phyloP scores from a whole-genome alignment of 2,329 filamentous ascomycete genomes.

The Penicillium psychrosexuale region DNA sequence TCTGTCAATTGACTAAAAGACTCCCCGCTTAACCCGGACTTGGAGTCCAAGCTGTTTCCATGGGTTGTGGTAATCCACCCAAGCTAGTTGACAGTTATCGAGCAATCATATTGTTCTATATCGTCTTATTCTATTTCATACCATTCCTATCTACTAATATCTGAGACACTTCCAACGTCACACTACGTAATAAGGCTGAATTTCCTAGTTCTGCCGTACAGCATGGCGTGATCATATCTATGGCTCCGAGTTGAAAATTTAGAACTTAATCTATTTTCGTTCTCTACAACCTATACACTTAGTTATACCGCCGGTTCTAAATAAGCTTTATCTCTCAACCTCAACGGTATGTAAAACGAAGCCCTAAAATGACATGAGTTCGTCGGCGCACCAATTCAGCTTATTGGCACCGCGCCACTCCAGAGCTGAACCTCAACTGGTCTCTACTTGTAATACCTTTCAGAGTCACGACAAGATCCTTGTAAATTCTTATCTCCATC shows the following conservation, averaged over 20 bases:
- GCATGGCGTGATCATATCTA: not conserved
- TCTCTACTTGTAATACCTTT: no score
- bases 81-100: not conserved
- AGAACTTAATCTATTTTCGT: not conserved
- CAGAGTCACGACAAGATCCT: not conserved
- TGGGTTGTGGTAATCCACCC: not conserved
- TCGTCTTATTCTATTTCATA: no score
- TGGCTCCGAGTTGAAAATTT: not conserved
- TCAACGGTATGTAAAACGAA: not conserved
- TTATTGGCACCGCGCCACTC: not conserved
- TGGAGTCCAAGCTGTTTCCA: not conserved
- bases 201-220: not conserved
- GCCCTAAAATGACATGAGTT: not conserved
- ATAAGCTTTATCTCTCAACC: not conserved
- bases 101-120: no score
- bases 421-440: not conserved
- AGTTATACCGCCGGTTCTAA: not conserved
- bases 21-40: not conserved
- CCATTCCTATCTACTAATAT: not conserved
- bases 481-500: not conserved
- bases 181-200: not conserved
- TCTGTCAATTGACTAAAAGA: not conserved
- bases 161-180: not conserved
- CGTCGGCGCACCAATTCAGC: not conserved
- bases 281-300: not conserved